Evolutionary conservation across 1,139 yeast species (phyloP).

Genomic region (Nakaseomyces bracarensis): DNA sequence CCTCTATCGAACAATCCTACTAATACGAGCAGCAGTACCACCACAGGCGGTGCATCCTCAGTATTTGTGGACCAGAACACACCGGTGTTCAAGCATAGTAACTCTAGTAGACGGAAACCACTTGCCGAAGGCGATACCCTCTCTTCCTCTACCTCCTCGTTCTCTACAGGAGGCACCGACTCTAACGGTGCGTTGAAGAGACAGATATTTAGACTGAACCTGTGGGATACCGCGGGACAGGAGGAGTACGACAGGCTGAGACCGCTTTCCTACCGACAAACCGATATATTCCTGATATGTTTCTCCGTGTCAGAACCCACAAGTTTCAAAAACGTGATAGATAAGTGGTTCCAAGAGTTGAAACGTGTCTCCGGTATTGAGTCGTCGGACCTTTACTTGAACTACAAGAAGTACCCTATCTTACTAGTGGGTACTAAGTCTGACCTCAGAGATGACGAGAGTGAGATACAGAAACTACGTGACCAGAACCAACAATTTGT

Average conservation of each 20-base stretch:
- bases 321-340: slow-evolving; percentile 67
- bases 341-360: slow-evolving; percentile 81
- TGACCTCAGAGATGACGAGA: slow-evolving; percentile 77
- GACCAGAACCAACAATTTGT: slow-evolving; percentile 59
- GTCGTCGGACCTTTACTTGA: slow-evolving; percentile 19
- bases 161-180: slow-evolving; percentile 31
- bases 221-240: slow-evolving; percentile 99
- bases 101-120: slow-evolving; percentile 3
- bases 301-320: slow-evolving; percentile 80
- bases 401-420: slow-evolving; percentile 44
- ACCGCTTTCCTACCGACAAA: slow-evolving; percentile 87
- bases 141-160: slow-evolving; percentile 2
- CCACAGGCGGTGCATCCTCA: background rate
- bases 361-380: slow-evolving; percentile 75
- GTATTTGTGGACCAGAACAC: slow-evolving; percentile 6
- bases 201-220: slow-evolving; percentile 58
- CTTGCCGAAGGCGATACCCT: slow-evolving; percentile 1
- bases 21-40: slow-evolving; percentile 72
- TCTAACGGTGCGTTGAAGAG: slow-evolving; percentile 60
- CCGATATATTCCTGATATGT: slow-evolving; percentile 81
- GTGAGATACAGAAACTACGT: slow-evolving; percentile 60
- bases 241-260: slow-evolving; percentile 86
- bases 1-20: slow-evolving; percentile 67
- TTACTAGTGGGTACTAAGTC: slow-evolving; percentile 79
- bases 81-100: slow-evolving; percentile 5